Base-by-base conservation (phyloP, 768 basidiomycete species). In the Gloeostereum incarnatum region DNA sequence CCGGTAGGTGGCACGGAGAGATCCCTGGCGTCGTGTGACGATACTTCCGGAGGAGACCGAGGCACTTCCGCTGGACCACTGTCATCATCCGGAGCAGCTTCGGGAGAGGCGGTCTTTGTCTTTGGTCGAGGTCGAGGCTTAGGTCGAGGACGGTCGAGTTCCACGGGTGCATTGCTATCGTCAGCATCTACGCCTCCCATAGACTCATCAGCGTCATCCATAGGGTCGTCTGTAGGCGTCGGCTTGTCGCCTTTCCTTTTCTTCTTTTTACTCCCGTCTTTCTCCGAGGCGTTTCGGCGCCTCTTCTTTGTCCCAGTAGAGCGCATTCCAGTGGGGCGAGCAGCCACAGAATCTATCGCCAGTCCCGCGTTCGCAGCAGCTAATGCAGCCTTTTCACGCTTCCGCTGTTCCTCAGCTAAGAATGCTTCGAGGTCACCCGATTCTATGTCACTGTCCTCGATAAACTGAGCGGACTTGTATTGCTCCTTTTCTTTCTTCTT, bases 381-480 rank as follows among this genome's bases (percentile, higher is more conserved):
- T 23, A 61, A 63, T 18, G 62, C 63, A 3, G 68, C 69, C 54
- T 65, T 70, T 52, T 75, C 73, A 33, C 84, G 69, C 50, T 75
- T 56, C 36, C 44, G 62, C 49, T 71, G 73, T 59, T 94, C 92
- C 50, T 69, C 73, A 57, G 69, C 81, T 41, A 91, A 75, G 69
- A 96, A 96, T 4, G 68, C 75, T 35, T 84, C 81, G 57, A 90
- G 81, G 51, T 84, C 80, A 11, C 73, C 85, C 41, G 76, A 76
- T 55, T 89, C 87, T 39, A 68, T 81, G 49, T 96, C 92, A 45
- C 86, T 89, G 60, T 96, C 91, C 52, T 85, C 79, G 54, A 94
- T 91, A 55, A 93, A 87, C 56, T 88, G 82, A 7, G 88, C 89
- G 5, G 83, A 87, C 57, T 90, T 91, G 68, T 86, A 92, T 42